Conservation (phyloP, 139 green algal species). For the Tetradesmus obliquus region DNA sequence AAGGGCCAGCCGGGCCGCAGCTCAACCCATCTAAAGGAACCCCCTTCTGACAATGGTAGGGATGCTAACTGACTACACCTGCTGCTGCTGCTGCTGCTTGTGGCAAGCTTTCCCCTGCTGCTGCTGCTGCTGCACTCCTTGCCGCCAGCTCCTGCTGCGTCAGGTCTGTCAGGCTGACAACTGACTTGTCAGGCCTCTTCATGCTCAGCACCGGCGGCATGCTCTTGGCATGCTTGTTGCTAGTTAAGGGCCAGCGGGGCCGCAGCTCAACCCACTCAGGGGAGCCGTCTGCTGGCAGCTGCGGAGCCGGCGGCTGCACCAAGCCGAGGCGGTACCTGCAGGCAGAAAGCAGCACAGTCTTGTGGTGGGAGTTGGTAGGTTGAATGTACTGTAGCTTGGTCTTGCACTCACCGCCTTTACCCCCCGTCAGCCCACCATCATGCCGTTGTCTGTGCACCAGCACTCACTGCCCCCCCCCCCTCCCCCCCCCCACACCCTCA, state of each 20-base stretch:
- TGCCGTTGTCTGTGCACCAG: conserved; percentile 98
- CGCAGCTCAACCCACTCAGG: conserved; percentile 85
- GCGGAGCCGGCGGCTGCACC: not conserved
- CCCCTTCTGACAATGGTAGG: not conserved
- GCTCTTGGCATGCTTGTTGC: conserved; percentile 51
- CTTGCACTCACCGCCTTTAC: too few species aligned
- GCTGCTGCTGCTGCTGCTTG: not conserved
- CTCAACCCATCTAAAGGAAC: conserved; percentile 69
- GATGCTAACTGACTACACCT: not conserved
- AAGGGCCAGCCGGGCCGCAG: conserved; percentile 87
- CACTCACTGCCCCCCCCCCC: too few species aligned
- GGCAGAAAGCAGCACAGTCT: too few species aligned
- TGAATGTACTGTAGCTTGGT: too few species aligned
- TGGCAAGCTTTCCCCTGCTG: not conserved
- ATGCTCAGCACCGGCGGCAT: conserved; percentile 35
- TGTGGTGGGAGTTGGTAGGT: too few species aligned
- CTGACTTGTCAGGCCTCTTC: conserved; percentile 47
- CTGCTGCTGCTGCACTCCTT: not conserved
- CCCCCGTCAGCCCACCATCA: conserved; percentile 58
- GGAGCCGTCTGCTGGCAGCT: not conserved
- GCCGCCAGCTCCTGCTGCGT: conserved; percentile 46
- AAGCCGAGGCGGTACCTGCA: conserved; percentile 36
- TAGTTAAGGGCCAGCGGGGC: conserved; percentile 90
- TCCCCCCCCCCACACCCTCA: too few species aligned
- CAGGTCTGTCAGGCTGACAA: conserved; percentile 58